phyloP scores from a whole-genome alignment of 306 rosid species.

The Morella rubra region DNA sequence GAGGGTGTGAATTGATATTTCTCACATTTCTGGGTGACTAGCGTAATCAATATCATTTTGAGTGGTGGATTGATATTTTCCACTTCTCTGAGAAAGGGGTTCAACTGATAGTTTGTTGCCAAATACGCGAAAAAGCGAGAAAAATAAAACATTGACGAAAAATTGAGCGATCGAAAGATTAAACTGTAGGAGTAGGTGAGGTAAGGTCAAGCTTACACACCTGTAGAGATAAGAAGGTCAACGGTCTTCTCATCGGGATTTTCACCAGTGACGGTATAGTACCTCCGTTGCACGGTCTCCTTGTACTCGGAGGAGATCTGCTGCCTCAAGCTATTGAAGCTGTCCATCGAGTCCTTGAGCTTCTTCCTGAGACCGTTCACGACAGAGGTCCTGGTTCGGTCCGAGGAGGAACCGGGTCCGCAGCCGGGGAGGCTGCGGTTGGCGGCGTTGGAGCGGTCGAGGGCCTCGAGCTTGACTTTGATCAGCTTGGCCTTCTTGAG shows the following conservation, averaged over 20 bases:
- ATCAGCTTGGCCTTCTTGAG: conserved; percentile 85
- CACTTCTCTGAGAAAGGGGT: too few species aligned
- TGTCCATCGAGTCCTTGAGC: conserved; percentile 82
- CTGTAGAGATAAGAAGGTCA: conserved; percentile 83
- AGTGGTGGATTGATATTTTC: too few species aligned
- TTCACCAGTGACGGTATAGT: conserved; percentile 92
- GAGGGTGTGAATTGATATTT: too few species aligned
- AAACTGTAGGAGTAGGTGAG: too few species aligned
- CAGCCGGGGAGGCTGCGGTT: conserved; percentile 74
- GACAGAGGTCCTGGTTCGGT: conserved; percentile 83
- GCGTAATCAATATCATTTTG: too few species aligned
- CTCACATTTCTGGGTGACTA: too few species aligned
- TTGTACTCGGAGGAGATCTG: conserved; percentile 77
- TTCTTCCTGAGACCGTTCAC: conserved; percentile 88
- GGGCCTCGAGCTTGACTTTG: conserved; percentile 79
- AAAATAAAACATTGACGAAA: too few species aligned
- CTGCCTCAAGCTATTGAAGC: conserved; percentile 58
- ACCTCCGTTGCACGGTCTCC: conserved; percentile 89
- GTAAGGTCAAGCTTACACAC: conserved; percentile 22
- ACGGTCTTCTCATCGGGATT: conserved; percentile 91
- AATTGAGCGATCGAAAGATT: too few species aligned
- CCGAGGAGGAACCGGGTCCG: conserved; percentile 92
- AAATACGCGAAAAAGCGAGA: too few species aligned
- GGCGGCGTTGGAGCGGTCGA: conserved; percentile 89
- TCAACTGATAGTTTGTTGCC: too few species aligned